Evolutionary conservation across 116 monocot genomes (phyloP).

Genomic region (Cymodocea nodosa): DNA sequence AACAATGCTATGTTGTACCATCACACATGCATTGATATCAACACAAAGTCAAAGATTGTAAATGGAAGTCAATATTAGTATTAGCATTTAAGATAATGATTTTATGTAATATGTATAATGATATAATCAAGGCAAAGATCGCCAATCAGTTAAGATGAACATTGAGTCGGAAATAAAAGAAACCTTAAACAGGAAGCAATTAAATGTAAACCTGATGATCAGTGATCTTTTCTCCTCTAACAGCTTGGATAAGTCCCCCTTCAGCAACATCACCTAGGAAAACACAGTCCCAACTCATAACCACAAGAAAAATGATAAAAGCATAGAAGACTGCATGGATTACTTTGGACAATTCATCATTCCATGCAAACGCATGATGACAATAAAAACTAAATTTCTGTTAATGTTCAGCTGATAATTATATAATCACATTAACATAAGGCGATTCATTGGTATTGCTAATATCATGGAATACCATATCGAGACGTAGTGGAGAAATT

Average conservation of each 20-base stretch:
- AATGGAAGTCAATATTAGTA: background rate
- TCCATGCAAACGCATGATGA: background rate
- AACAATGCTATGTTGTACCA: too few species aligned
- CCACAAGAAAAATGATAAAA: background rate
- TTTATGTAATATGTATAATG: background rate
- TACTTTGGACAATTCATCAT: too few species aligned
- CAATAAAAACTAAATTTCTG: background rate
- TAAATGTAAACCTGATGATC: constrained; percentile 53
- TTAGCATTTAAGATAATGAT: background rate
- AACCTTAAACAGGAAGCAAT: too few species aligned
- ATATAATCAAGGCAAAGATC: background rate
- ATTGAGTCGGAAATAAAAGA: background rate
- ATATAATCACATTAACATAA: too few species aligned
- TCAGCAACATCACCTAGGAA: constrained; percentile 57
- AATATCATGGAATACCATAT: too few species aligned
- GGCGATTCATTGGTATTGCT: too few species aligned
- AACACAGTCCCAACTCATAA: background rate
- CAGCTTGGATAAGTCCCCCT: constrained; percentile 79
- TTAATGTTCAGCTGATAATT: background rate
- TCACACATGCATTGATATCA: background rate
- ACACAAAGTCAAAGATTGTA: background rate
- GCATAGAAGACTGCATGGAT: background rate
- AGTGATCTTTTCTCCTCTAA: constrained; percentile 89
- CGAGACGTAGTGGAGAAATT: too few species aligned
- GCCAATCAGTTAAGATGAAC: background rate